Percentiles rank a stretch among this genome's conserved stretches.
Conservation (phyloP, 1,139 yeast species). For the Candida sojae region DNA sequence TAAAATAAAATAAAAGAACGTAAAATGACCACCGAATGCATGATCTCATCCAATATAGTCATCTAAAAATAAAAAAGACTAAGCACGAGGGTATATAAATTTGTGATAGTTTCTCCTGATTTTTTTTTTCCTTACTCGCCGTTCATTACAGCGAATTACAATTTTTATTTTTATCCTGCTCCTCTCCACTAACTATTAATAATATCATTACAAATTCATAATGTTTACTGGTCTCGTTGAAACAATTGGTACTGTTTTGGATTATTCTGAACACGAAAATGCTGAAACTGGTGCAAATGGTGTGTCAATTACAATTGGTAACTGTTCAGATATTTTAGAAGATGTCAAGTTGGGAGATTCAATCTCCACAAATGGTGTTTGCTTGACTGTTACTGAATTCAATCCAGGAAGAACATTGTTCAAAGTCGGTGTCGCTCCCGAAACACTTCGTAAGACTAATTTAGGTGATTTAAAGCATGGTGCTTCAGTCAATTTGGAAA, state of each 20-base stretch:
- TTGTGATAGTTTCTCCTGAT: neutral
- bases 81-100: neutral
- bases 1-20: neutral
- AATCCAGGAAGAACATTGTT: slow-evolving; percentile 50
- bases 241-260: slow-evolving; percentile 65
- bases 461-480: slow-evolving; percentile 63
- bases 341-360: slow-evolving; percentile 95
- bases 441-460: slow-evolving; percentile 81
- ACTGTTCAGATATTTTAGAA: slow-evolving; percentile 61
- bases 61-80: neutral
- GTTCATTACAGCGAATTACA: neutral
- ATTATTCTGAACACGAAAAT: slow-evolving; percentile 50
- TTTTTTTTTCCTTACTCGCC: neutral
- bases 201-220: neutral
- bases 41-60: neutral
- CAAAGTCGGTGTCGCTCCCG: slow-evolving; percentile 93
- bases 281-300: slow-evolving; percentile 76
- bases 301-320: slow-evolving; percentile 65
- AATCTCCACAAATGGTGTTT: slow-evolving; percentile 85
- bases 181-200: neutral
- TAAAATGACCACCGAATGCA: neutral
- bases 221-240: slow-evolving; percentile 98
- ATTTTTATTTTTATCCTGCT: neutral
- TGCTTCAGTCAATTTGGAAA: slow-evolving; percentile 76
- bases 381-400: slow-evolving; percentile 93